Conservation (phyloP, 2,329 filamentous ascomycete species). For the Escovopsis weberi region DNA sequence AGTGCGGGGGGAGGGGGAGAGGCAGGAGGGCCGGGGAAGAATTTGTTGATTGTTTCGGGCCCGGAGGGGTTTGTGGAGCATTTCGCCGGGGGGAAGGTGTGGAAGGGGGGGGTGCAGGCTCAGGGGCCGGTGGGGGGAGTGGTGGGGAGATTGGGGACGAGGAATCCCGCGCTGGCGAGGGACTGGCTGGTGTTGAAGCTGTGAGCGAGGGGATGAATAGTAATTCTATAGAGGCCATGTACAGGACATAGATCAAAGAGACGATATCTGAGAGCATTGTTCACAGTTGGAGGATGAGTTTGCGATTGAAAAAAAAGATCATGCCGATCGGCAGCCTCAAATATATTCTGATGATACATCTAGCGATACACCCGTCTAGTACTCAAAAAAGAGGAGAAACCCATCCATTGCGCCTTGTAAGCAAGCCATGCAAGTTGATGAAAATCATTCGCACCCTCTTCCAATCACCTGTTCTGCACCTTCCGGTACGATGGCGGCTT, state of each 20-base stretch:
- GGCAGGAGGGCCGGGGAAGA: slow-evolving; percentile 28
- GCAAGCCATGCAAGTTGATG: too few species aligned
- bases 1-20: background rate
- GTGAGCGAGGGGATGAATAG: slow-evolving; percentile 10
- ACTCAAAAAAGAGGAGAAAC: background rate
- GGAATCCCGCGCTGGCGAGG: slow-evolving; percentile 18
- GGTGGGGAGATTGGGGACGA: slow-evolving; percentile 42
- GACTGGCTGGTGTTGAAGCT: slow-evolving; percentile 41
- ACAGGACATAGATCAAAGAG: too few species aligned
- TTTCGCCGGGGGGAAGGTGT: slow-evolving; percentile 67
- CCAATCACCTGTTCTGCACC: slow-evolving; percentile 51
- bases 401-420: background rate
- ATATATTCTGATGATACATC: too few species aligned
- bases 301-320: too few species aligned
- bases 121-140: slow-evolving; percentile 64
- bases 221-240: too few species aligned
- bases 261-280: too few species aligned
- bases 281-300: too few species aligned
- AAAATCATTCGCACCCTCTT: background rate
- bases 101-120: slow-evolving; percentile 54
- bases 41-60: slow-evolving; percentile 72
- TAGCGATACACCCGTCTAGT: too few species aligned
- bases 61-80: slow-evolving; percentile 78
- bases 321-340: too few species aligned
- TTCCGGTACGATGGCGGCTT: slow-evolving; percentile 92